A percentile compares a stretch with the other conserved stretches of the same genome.
These are phyloP conservation scores for Saccharomyces paradoxus DNA, from an alignment of 805 yeast species.

Conservation along the genomic window DNA sequence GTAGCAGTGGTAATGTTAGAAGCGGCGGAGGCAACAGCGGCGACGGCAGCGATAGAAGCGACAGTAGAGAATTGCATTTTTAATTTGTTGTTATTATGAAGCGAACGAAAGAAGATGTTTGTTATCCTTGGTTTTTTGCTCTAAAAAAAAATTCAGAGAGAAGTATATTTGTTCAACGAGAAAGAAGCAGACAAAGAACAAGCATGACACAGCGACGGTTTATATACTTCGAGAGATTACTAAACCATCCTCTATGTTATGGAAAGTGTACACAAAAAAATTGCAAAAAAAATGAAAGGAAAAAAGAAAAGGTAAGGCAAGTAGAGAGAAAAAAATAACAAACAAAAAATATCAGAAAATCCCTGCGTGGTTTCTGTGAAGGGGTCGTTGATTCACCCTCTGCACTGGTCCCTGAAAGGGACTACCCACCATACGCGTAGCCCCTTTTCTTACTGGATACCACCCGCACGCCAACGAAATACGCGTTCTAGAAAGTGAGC, in stretches of 20 bases:
- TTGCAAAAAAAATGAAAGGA: neutral
- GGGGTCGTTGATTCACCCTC: neutral
- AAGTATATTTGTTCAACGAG: too few species aligned
- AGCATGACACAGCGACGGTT: neutral
- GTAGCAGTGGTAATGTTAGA: conserved; percentile 16
- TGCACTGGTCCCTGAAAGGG: neutral
- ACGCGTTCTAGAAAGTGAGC: neutral
- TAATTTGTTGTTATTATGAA: conserved; percentile 8
- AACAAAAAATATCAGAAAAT: neutral
- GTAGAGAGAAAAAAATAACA: neutral
- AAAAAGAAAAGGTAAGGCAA: neutral
- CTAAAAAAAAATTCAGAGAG: neutral
- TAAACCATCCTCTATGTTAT: neutral
- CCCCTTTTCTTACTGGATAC: neutral
- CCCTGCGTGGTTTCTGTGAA: neutral
- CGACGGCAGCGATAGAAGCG: conserved; percentile 31
- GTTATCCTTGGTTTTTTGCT: conserved; percentile 14
- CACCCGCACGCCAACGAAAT: neutral
- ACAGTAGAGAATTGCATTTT: conserved; percentile 37
- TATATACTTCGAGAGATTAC: neutral
- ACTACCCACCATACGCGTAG: neutral
- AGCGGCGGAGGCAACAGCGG: conserved; percentile 21
- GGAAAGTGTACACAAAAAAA: neutral
- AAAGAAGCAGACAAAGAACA: neutral
- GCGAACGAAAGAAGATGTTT: conserved; percentile 25